phyloP scores from a whole-genome alignment of 768 basidiomycete species.

The Kwoniella botswanensis region DNA sequence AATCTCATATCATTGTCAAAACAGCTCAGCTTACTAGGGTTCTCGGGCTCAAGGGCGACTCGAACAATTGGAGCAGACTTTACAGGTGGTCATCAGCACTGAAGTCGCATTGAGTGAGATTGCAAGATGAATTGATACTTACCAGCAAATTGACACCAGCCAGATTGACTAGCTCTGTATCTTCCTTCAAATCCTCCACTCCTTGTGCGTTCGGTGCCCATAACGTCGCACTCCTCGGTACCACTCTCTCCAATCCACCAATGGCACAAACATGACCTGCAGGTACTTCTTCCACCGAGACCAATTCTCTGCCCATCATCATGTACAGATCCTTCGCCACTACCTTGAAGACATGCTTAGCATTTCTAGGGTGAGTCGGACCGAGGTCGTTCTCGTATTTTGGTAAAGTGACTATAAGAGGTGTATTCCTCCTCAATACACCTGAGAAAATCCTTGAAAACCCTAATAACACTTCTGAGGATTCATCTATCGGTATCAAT shows the following conservation, averaged over 20 bases:
- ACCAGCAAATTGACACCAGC: conserved; percentile 52
- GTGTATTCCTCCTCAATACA: conserved; percentile 69
- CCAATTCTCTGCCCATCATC: conserved; percentile 98
- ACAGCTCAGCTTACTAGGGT: conserved; percentile 60
- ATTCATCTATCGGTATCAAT: conserved; percentile 23
- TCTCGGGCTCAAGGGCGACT: conserved; percentile 85
- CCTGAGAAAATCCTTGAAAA: conserved; percentile 95
- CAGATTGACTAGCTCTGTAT: conserved; percentile 49
- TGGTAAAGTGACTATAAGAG: conserved; percentile 77
- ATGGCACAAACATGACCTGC: conserved; percentile 97
- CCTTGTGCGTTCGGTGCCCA: conserved; percentile 67
- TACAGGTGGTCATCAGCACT: not conserved
- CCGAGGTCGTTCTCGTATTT: conserved; percentile 73
- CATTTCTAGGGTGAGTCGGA: conserved; percentile 72
- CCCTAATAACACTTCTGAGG: conserved; percentile 75
- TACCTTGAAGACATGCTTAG: conserved; percentile 66
- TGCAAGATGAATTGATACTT: conserved; percentile 30
- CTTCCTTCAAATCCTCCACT: conserved; percentile 20
- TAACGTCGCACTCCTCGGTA: conserved; percentile 87
- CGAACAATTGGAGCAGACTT: conserved; percentile 90
- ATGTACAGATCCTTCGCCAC: conserved; percentile 80
- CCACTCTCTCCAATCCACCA: conserved; percentile 83
- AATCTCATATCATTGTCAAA: not conserved
- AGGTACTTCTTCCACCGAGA: conserved; percentile 75
- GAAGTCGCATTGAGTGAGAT: no score